Evolutionary conservation across 352 stramenopile genomes (phyloP).

Genomic region (Elongisporangium senticosum): DNA sequence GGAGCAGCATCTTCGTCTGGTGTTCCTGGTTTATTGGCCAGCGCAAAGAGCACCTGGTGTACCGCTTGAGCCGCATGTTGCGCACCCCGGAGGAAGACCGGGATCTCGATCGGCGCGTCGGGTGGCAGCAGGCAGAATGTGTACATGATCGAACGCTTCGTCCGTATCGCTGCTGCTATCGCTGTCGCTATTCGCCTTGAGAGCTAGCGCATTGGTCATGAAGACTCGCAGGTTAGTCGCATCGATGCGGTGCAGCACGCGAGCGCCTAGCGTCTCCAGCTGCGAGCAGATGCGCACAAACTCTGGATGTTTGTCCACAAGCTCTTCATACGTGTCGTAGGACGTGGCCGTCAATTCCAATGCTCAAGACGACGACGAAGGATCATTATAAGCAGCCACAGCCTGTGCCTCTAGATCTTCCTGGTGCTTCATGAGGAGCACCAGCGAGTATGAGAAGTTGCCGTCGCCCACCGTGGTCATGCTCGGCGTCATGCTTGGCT

Average conservation of each 20-base stretch:
- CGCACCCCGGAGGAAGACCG: conserved; percentile 30
- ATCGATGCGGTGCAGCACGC: conserved; percentile 57
- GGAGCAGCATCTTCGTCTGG: conserved; percentile 12
- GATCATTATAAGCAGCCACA: not conserved
- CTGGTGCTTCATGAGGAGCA: conserved; percentile 34
- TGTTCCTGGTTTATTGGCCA: not conserved
- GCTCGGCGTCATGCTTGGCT: not conserved
- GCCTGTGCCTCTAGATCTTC: not conserved
- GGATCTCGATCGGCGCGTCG: conserved; percentile 35
- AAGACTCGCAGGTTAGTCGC: conserved; percentile 52
- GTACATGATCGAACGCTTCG: conserved; percentile 55
- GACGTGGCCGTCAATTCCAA: conserved; percentile 46
- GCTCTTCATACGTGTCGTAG: conserved; percentile 56
- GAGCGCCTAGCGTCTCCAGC: conserved; percentile 28
- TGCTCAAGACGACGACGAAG: not conserved
- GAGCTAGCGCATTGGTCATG: conserved; percentile 13
- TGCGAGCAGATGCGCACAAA: conserved; percentile 31
- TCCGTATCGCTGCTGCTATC: conserved; percentile 6
- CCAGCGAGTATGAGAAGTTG: conserved; percentile 92
- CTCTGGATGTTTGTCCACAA: conserved; percentile 63
- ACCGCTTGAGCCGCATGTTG: conserved; percentile 23
- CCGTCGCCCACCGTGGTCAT: conserved; percentile 89
- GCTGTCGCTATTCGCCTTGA: not conserved
- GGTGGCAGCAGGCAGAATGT: conserved; percentile 32
- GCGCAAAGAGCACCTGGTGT: conserved; percentile 16